A percentile compares a stretch with the other conserved stretches of the same genome.
Conservation (phyloP, 176 grass and related monocot genomes). For the Paspalum vaginatum region DNA sequence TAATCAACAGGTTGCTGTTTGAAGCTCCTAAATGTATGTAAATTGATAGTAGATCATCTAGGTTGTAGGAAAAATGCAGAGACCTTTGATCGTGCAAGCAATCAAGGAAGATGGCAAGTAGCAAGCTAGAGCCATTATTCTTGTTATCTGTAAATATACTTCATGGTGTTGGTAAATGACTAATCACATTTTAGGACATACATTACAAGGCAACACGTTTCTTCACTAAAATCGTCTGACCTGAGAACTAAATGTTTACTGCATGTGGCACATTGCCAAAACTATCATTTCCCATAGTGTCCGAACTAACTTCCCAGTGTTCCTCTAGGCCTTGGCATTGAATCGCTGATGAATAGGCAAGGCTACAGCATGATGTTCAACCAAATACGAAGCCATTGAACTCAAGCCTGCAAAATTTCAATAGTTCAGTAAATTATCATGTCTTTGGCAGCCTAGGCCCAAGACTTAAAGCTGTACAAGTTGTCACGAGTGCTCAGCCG, state of each 20-base stretch:
- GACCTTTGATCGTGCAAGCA: slow-evolving; percentile 3
- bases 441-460: not conserved
- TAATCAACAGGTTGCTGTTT: not conserved
- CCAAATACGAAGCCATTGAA: not conserved
- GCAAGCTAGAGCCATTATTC: not conserved
- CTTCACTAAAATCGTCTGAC: not conserved
- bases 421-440: not conserved
- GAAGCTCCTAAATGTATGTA: slow-evolving; percentile 2
- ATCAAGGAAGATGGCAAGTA: not conserved
- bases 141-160: not conserved
- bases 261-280: not conserved
- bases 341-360: not conserved
- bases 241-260: not conserved
- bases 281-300: not conserved
- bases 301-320: not conserved
- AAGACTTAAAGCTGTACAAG: not conserved
- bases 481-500: not conserved
- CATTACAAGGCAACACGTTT: not conserved
- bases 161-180: not conserved
- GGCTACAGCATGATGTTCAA: not conserved
- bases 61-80: slow-evolving; percentile 4
- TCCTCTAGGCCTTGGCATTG: not conserved
- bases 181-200: not conserved
- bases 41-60: not conserved
- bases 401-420: not conserved